A percentile compares a stretch with the other conserved stretches of the same genome.
Evolutionary conservation across 345 rosid species (phyloP).

Genomic region (Adansonia digitata): DNA sequence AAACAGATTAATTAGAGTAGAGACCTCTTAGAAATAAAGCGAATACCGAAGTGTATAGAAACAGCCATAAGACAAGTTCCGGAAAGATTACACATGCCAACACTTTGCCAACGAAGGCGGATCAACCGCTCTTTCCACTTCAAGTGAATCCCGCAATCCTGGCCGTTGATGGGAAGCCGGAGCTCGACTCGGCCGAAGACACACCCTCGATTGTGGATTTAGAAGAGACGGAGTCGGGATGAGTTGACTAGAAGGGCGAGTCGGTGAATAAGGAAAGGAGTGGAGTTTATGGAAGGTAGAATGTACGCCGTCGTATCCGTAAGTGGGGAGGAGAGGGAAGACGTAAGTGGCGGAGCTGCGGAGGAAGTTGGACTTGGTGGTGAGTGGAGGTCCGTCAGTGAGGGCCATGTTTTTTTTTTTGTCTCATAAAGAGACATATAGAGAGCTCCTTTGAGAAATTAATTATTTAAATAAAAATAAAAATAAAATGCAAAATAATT

Average conservation of each 20-base stretch:
- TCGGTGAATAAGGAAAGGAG: slow-evolving; percentile 47
- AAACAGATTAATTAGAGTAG: background rate
- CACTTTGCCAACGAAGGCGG: slow-evolving; percentile 96
- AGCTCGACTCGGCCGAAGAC: slow-evolving; percentile 41
- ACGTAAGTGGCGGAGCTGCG: slow-evolving; percentile 35
- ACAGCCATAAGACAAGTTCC: slow-evolving; percentile 97
- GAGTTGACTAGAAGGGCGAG: slow-evolving; percentile 31
- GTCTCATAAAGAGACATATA: too few relatives aligned
- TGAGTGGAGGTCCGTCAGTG: too few relatives aligned
- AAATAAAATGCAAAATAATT: too few relatives aligned
- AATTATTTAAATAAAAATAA: too few relatives aligned
- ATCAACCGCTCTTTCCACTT: slow-evolving; percentile 65
- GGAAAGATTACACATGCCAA: slow-evolving; percentile 92
- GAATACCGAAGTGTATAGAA: slow-evolving; percentile 78
- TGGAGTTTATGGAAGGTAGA: slow-evolving; percentile 38
- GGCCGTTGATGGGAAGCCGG: slow-evolving; percentile 74
- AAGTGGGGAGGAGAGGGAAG: slow-evolving; percentile 37
- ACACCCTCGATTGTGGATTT: slow-evolving; percentile 42
- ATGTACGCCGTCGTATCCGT: slow-evolving; percentile 29
- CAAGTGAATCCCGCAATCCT: slow-evolving; percentile 65
- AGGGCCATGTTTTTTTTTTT: too few relatives aligned
- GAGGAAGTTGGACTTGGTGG: too few relatives aligned
- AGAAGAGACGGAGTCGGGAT: slow-evolving; percentile 39
- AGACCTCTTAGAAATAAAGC: slow-evolving; percentile 76
- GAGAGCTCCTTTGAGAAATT: too few relatives aligned